These are phyloP conservation scores for Cnidoscolus chayamansa DNA, from an alignment of 441 rosid genomes.

Conservation along the genomic window DNA sequence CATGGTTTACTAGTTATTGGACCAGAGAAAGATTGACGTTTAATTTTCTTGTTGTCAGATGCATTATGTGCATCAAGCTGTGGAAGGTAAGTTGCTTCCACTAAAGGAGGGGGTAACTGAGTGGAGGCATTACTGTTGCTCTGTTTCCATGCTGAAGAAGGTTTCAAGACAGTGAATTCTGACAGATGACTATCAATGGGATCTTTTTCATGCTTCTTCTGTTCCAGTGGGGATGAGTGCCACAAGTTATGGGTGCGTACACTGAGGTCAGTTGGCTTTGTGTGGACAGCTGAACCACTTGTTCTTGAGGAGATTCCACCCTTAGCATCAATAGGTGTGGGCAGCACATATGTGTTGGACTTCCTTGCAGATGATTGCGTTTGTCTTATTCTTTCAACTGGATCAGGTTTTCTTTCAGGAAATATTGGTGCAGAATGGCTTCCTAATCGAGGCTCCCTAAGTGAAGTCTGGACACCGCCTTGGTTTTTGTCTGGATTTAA, in stretches of 20 bases:
- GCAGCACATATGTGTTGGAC: constrained; percentile 66
- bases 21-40: constrained; percentile 70
- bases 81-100: constrained; percentile 40
- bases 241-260: constrained; percentile 52
- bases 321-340: constrained; percentile 67
- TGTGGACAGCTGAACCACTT: constrained; percentile 34
- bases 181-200: constrained; percentile 31
- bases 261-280: constrained; percentile 41
- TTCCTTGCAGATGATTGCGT: constrained; percentile 43
- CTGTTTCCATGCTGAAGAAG: constrained; percentile 35
- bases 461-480: constrained; percentile 36
- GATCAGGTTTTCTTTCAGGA: constrained; percentile 67
- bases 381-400: constrained; percentile 56
- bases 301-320: constrained; percentile 41
- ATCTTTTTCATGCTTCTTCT: constrained; percentile 54
- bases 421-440: constrained; percentile 91
- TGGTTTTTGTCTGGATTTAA: constrained; percentile 45
- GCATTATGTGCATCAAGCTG: constrained; percentile 32
- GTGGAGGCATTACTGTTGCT: constrained; percentile 36
- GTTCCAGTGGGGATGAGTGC: constrained; percentile 89
- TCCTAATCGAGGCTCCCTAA: constrained; percentile 45
- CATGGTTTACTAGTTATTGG: constrained; percentile 57
- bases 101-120: constrained; percentile 61
- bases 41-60: constrained; percentile 45
- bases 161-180: constrained; percentile 28